phyloP scores from a whole-genome alignment of 1,139 yeast genomes.

The Pneumocystis jirovecii region DNA sequence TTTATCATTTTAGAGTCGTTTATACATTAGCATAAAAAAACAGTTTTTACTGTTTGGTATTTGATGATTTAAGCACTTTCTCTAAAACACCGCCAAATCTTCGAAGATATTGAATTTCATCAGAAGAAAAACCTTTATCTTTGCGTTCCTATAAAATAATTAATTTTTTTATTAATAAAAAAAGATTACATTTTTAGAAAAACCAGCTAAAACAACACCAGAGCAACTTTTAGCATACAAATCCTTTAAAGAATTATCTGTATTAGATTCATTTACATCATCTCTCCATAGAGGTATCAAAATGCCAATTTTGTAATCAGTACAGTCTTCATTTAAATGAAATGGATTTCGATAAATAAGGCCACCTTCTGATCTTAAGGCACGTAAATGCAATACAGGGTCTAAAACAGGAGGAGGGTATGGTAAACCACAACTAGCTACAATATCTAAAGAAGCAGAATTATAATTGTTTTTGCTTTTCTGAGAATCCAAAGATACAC shows the following conservation, averaged over 20 bases:
- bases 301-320: constrained; percentile 1
- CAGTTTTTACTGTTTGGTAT: neutral
- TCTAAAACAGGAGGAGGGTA: constrained; percentile 16
- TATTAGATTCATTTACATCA: neutral
- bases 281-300: constrained; percentile 1
- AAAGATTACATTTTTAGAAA: neutral
- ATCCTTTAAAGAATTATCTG: neutral
- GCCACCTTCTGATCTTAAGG: constrained; percentile 28
- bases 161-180: neutral
- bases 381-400: constrained; percentile 15
- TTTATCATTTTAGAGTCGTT: neutral
- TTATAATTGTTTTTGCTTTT: neutral
- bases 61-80: neutral
- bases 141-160: neutral
- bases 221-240: neutral
- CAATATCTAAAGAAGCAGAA: constrained; percentile 13
- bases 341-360: constrained; percentile 19
- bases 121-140: neutral
- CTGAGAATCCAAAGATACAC: constrained; percentile 29
- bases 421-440: constrained; percentile 17
- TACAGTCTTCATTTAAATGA: constrained; percentile 24
- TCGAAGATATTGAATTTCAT: constrained; percentile 2
- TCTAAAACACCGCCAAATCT: neutral
- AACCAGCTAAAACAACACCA: neutral
- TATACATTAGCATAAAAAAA: neutral